Conservation (phyloP, 352 stramenopile species). For the Phytopythium sindhum region DNA sequence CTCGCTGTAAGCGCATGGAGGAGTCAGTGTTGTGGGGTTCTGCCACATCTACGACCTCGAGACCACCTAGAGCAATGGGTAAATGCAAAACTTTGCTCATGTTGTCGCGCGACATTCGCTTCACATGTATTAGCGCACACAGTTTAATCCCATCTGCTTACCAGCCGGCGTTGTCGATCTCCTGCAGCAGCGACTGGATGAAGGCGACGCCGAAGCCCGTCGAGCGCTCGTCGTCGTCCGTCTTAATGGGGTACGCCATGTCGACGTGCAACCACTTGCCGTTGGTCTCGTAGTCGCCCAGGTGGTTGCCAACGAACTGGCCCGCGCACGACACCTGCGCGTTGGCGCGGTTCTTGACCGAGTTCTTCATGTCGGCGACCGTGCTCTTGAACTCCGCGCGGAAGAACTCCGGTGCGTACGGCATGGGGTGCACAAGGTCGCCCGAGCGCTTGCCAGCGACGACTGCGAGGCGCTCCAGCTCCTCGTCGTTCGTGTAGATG, state of each 20-base stretch:
- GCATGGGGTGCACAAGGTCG: constrained; percentile 91
- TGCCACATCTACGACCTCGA: too few species aligned
- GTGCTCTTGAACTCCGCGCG: constrained; percentile 89
- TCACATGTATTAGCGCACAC: too few species aligned
- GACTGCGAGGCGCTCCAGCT: constrained; percentile 82
- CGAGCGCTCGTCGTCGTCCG: constrained; percentile 69
- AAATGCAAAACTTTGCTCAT: too few species aligned
- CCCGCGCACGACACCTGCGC: constrained; percentile 91
- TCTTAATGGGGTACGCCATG: constrained; percentile 90
- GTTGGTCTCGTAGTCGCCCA: constrained; percentile 78
- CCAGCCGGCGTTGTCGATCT: constrained; percentile 47
- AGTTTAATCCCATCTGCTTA: constrained; percentile 12
- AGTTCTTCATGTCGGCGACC: constrained; percentile 98
- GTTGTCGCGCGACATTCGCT: too few species aligned
- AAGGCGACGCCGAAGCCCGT: constrained; percentile 95
- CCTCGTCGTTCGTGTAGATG: constrained; percentile 90
- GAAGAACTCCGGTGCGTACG: constrained; percentile 94
- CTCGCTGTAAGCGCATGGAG: not conserved
- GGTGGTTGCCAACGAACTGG: constrained; percentile 95
- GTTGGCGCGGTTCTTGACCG: constrained; percentile 91
- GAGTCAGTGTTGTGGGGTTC: too few species aligned
- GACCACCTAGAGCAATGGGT: too few species aligned
- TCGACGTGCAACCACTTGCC: constrained; percentile 94
- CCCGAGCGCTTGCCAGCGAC: constrained; percentile 82
- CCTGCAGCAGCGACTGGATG: constrained; percentile 65